Percentiles rank a stretch among this genome's conserved stretches.
phyloP scores from a whole-genome alignment of 1,139 yeast species.

The Suhomyces panamericanus region DNA sequence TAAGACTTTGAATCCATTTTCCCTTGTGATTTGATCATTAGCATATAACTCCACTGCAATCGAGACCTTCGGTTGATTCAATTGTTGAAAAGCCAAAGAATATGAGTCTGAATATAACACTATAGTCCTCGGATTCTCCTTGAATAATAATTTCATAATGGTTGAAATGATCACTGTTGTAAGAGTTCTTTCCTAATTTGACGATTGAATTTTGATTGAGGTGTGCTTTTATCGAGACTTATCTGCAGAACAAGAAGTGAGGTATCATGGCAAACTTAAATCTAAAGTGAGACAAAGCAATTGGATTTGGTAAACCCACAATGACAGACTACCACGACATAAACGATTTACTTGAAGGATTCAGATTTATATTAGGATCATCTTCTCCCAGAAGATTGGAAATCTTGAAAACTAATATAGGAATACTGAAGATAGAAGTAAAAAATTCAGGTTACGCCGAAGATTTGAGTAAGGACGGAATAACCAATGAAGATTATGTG shows the following conservation, averaged over 20 bases:
- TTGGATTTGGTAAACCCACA: too few relatives aligned
- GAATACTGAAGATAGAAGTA: slow-evolving; percentile 50
- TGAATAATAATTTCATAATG: slow-evolving; percentile 52
- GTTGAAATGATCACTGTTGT: neutral
- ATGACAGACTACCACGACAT: slow-evolving; percentile 12
- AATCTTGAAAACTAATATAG: slow-evolving; percentile 61
- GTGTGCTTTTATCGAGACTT: neutral
- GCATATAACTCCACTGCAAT: slow-evolving; percentile 56
- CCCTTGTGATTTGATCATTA: slow-evolving; percentile 38
- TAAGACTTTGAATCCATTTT: slow-evolving; percentile 48
- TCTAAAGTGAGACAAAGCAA: too few relatives aligned
- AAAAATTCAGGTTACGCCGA: slow-evolving; percentile 70
- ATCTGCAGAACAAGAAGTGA: neutral
- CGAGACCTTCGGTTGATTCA: slow-evolving; percentile 27
- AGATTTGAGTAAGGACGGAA: slow-evolving; percentile 56
- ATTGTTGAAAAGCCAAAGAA: slow-evolving; percentile 49
- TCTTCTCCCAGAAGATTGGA: slow-evolving; percentile 79
- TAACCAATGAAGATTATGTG: slow-evolving; percentile 64
- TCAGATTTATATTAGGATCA: slow-evolving; percentile 68
- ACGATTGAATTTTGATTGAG: neutral
- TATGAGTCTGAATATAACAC: slow-evolving; percentile 54
- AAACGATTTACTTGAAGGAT: slow-evolving; percentile 25
- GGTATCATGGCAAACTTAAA: too few relatives aligned
- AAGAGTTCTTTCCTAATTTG: neutral
- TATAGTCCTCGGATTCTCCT: slow-evolving; percentile 53